Percentiles rank a stretch among this genome's conserved stretches.
These are phyloP conservation scores for Calocybe gangraenosa DNA, from an alignment of 768 basidiomycete species.

Conservation along the genomic window DNA sequence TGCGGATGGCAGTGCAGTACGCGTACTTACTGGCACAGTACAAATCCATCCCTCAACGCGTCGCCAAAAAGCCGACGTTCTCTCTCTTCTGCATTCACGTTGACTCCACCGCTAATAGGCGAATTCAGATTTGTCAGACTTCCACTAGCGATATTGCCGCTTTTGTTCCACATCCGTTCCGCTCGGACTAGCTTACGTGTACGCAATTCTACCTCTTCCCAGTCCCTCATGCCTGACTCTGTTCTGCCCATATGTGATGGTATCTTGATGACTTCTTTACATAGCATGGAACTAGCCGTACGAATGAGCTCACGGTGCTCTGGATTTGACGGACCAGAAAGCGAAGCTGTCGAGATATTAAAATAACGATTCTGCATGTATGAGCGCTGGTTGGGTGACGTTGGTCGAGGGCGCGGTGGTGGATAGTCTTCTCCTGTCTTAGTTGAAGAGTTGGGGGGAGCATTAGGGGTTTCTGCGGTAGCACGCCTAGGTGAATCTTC, in stretches of 20 bases:
- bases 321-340: constrained; percentile 47
- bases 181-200: constrained; percentile 56
- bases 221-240: constrained; percentile 50
- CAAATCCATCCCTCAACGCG: constrained; percentile 76
- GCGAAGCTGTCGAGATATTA: constrained; percentile 58
- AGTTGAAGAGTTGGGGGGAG: constrained; percentile 16
- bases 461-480: constrained; percentile 34
- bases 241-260: constrained; percentile 51
- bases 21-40: constrained; percentile 89
- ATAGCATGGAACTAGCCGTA: constrained; percentile 56
- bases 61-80: constrained; percentile 73
- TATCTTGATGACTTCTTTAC: constrained; percentile 61
- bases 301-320: constrained; percentile 69
- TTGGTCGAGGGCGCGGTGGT: constrained; percentile 40
- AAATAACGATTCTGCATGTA: constrained; percentile 52
- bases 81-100: constrained; percentile 64
- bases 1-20: no score
- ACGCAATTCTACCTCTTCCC: constrained; percentile 73
- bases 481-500: constrained; percentile 27
- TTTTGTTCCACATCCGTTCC: constrained; percentile 77
- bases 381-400: constrained; percentile 43
- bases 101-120: constrained; percentile 26
- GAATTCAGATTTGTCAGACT: constrained; percentile 38
- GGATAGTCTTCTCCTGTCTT: constrained; percentile 35
- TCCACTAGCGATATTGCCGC: constrained; percentile 33